Percentiles rank a stretch among this genome's conserved stretches.
These are phyloP conservation scores for Termitomyces sp. DNA, from an alignment of 768 basidiomycete genomes.

Conservation along the genomic window DNA sequence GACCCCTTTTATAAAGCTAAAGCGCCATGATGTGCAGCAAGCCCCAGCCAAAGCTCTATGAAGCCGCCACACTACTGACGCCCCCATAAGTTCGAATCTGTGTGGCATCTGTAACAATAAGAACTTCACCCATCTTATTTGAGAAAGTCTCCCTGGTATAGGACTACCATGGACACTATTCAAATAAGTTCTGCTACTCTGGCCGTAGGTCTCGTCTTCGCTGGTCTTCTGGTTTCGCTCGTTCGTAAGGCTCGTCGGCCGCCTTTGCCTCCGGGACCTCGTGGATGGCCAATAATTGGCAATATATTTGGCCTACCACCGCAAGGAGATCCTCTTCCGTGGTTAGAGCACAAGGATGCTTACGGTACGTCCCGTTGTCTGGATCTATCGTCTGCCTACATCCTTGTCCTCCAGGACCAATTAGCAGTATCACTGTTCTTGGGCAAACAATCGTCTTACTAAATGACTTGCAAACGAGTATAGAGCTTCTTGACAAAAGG, in stretches of 20 bases:
- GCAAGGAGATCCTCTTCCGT: constrained; percentile 15
- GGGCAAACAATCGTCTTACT: constrained; percentile 24
- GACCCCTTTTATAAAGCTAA: no score
- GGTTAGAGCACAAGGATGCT: constrained; percentile 16
- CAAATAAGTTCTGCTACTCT: background rate
- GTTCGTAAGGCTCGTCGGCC: background rate
- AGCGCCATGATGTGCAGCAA: no score
- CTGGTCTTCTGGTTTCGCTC: background rate
- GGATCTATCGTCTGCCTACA: background rate
- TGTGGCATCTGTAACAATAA: no score
- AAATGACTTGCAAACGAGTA: constrained; percentile 19
- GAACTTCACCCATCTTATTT: no score
- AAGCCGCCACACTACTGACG: no score
- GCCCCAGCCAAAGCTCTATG: no score
- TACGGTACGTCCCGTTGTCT: constrained; percentile 13
- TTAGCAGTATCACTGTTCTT: constrained; percentile 25
- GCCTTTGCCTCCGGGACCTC: constrained; percentile 28
- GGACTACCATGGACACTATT: background rate
- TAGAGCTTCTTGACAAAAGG: constrained; percentile 36
- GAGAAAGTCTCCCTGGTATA: no score
- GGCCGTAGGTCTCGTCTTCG: background rate
- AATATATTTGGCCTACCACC: constrained; percentile 29
- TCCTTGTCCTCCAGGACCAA: constrained; percentile 13
- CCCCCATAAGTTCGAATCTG: no score
- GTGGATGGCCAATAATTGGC: constrained; percentile 27